phyloP scores from a whole-genome alignment of 805 yeast species.

The Candida glaebosa region DNA sequence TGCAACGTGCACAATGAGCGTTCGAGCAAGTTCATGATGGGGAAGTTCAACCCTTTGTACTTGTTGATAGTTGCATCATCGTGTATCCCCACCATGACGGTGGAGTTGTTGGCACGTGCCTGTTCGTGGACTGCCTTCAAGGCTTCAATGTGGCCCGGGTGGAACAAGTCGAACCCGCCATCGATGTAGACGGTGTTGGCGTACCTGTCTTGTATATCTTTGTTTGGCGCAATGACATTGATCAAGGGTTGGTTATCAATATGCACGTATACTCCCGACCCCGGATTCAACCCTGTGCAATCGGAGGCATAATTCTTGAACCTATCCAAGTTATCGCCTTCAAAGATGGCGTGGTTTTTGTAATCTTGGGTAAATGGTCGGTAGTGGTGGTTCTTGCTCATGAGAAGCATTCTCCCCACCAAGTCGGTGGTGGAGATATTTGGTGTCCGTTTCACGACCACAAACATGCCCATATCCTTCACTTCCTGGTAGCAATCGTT shows the following conservation, averaged over 20 bases:
- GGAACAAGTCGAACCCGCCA: conserved; percentile 90
- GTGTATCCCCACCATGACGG: conserved; percentile 65
- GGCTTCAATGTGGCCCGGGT: conserved; percentile 86
- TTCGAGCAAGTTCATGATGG: conserved; percentile 86
- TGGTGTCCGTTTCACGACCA: conserved; percentile 90
- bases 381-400: conserved; percentile 57
- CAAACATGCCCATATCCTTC: conserved; percentile 80
- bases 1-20: conserved; percentile 85
- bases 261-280: conserved; percentile 54
- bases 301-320: conserved; percentile 60
- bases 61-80: conserved; percentile 55
- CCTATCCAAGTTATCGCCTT: conserved; percentile 35
- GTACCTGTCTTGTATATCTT: conserved; percentile 13
- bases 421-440: conserved; percentile 94
- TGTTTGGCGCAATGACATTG: conserved; percentile 33
- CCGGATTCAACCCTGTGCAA: conserved; percentile 53
- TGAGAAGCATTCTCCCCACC: conserved; percentile 79
- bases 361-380: conserved; percentile 23
- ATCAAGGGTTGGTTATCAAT: conserved; percentile 22
- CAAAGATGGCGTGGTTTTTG: conserved; percentile 24
- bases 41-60: conserved; percentile 61
- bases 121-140: conserved; percentile 45
- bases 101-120: conserved; percentile 35
- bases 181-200: conserved; percentile 52
- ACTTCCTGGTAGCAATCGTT: conserved; percentile 85